Evolutionary conservation across 768 basidiomycete genomes (phyloP).

Genomic region (Hirschioporus abietinus): DNA sequence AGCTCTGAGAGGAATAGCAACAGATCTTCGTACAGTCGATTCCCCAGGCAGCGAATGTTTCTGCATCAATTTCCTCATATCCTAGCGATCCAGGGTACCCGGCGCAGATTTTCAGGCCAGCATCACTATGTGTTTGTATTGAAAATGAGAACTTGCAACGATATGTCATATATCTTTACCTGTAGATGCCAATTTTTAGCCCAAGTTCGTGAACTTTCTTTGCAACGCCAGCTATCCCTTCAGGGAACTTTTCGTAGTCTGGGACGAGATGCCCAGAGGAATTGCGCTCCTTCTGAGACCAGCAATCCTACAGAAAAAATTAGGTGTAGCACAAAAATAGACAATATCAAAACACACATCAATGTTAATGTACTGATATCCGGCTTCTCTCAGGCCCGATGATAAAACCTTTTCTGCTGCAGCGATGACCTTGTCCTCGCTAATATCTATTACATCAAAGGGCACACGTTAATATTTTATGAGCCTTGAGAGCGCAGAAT

Average conservation of each 20-base stretch:
- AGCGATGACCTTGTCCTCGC: conserved; percentile 38
- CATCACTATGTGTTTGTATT: conserved; percentile 33
- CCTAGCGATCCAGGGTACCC: conserved; percentile 52
- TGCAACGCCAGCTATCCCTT: conserved; percentile 42
- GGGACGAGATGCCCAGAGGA: conserved; percentile 39
- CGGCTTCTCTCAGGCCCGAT: conserved; percentile 41
- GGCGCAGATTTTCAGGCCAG: conserved; percentile 46
- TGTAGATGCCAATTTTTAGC: conserved; percentile 49
- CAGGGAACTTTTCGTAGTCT: conserved; percentile 47
- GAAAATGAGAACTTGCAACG: background rate
- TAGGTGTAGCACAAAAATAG: background rate
- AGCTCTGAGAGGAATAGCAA: background rate
- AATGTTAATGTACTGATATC: conserved; percentile 49
- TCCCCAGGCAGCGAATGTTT: conserved; percentile 48
- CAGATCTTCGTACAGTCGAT: conserved; percentile 35
- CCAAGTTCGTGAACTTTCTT: conserved; percentile 42
- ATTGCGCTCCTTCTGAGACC: conserved; percentile 37
- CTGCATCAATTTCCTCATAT: conserved; percentile 43
- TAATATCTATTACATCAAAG: conserved; percentile 31
- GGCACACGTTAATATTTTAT: conserved; percentile 2
- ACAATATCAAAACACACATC: conserved; percentile 31
- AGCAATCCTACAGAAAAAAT: conserved; percentile 36
- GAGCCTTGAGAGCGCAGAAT: background rate
- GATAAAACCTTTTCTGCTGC: conserved; percentile 43
- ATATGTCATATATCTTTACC: conserved; percentile 21